phyloP scores from a whole-genome alignment of 1,139 yeast species.

The Geotrichum citri-aurantii region DNA sequence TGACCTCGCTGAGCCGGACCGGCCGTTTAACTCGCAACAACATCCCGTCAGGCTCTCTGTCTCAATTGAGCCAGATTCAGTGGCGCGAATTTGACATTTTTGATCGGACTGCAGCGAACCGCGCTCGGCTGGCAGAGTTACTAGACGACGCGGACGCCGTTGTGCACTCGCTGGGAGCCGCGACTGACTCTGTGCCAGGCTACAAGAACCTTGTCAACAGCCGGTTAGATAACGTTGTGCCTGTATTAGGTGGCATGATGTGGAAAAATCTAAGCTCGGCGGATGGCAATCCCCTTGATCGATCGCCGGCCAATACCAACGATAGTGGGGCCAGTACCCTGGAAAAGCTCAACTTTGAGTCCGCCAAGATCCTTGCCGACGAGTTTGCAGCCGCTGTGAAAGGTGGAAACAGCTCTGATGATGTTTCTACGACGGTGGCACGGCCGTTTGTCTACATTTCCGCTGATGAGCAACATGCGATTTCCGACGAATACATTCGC shows the following conservation, averaged over 20 bases:
- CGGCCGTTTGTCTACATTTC: conserved; percentile 67
- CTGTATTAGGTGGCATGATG: not conserved
- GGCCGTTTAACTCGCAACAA: conserved; percentile 22
- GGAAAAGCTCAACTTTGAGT: conserved; percentile 60
- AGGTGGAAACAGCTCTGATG: not conserved
- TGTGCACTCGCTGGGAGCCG: conserved; percentile 77
- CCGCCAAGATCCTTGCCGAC: conserved; percentile 62
- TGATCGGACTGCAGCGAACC: conserved; percentile 44
- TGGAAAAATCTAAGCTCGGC: not conserved
- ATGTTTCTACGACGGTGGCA: conserved; percentile 5
- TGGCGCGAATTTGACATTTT: conserved; percentile 70
- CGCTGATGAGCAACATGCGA: conserved; percentile 67
- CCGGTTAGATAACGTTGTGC: not conserved
- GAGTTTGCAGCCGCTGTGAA: conserved; percentile 38
- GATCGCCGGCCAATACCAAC: conserved; percentile 8
- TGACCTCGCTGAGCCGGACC: conserved; percentile 14
- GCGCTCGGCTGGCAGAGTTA: conserved; percentile 39
- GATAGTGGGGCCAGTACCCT: conserved; percentile 39
- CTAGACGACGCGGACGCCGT: conserved; percentile 54
- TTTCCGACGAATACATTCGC: conserved; percentile 63
- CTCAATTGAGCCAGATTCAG: conserved; percentile 55
- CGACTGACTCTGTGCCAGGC: conserved; percentile 53
- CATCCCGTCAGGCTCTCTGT: conserved; percentile 16
- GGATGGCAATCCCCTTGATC: conserved; percentile 12
- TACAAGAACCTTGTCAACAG: conserved; percentile 48